These are phyloP conservation scores for Zymoseptoria tritici DNA, from an alignment of 2,329 filamentous ascomycete genomes.

Conservation along the genomic window DNA sequence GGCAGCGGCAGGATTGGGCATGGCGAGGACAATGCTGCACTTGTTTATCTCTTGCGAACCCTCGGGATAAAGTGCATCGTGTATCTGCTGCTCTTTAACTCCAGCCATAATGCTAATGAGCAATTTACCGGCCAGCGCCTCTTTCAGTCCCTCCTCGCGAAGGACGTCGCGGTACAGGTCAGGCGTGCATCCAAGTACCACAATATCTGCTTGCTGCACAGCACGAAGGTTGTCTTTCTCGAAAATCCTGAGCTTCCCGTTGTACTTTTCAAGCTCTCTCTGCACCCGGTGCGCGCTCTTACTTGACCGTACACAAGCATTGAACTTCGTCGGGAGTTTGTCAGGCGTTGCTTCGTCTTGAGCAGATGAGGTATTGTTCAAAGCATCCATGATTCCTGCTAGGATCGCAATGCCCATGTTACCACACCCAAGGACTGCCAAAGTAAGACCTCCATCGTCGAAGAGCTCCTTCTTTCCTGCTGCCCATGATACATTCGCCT, in stretches of 20 bases:
- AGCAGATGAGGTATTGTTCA: constrained; percentile 40
- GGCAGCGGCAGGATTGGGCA: constrained; percentile 76
- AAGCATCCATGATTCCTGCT: constrained; percentile 66
- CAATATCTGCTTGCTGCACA: constrained; percentile 1
- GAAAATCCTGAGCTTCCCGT: constrained; percentile 55
- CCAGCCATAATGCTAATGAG: constrained; percentile 10
- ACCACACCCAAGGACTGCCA: constrained; percentile 79
- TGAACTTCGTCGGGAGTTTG: constrained; percentile 64
- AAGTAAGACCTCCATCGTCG: constrained; percentile 47
- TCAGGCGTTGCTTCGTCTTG: constrained; percentile 36
- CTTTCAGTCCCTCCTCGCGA: constrained; percentile 1
- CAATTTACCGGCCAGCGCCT: constrained; percentile 6
- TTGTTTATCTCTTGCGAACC: constrained; percentile 44
- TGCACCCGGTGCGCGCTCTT: constrained; percentile 63
- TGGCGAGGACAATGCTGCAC: constrained; percentile 65
- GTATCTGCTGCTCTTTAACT: constrained; percentile 20
- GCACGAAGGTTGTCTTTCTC: constrained; percentile 41
- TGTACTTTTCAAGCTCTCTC: constrained; percentile 56
- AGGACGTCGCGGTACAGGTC: constrained; percentile 5
- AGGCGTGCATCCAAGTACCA: constrained; percentile 7
- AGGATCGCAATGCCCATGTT: constrained; percentile 83
- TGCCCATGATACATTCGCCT: constrained; percentile 19
- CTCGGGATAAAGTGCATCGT: constrained; percentile 48
- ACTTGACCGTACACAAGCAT: constrained; percentile 69
- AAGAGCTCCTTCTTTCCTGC: constrained; percentile 16